Evolutionary conservation across 2,329 filamentous ascomycete genomes (phyloP).

Genomic region (Monilinia fructicola): DNA sequence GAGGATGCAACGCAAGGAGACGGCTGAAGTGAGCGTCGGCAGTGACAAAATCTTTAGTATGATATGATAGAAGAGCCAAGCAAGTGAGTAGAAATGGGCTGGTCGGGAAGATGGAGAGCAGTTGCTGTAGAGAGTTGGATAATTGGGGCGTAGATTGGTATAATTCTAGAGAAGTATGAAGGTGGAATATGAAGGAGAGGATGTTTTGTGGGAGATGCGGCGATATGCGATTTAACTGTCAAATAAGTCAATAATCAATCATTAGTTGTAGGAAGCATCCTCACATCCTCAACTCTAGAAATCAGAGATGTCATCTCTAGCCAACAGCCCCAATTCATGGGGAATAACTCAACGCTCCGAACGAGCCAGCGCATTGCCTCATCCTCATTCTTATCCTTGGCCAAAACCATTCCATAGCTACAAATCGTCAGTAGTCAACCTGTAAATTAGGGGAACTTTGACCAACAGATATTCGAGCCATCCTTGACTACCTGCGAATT

Average conservation of each 20-base stretch:
- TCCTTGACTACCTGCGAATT: slow-evolving; percentile 70
- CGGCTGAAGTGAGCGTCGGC: slow-evolving; percentile 72
- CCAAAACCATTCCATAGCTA: slow-evolving; percentile 82
- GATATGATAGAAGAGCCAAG: slow-evolving; percentile 83
- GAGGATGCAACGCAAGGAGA: slow-evolving; percentile 70
- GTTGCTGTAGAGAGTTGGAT: slow-evolving; percentile 71
- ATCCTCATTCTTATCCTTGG: slow-evolving; percentile 86
- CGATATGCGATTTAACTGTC: slow-evolving; percentile 68
- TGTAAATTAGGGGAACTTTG: neutral
- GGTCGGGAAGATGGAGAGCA: slow-evolving; percentile 79
- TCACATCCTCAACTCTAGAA: slow-evolving; percentile 75
- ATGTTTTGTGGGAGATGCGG: slow-evolving; percentile 82
- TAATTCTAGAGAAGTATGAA: slow-evolving; percentile 86
- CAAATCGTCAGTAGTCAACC: slow-evolving; percentile 27
- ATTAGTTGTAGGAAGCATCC: slow-evolving; percentile 37
- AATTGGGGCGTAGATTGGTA: slow-evolving; percentile 80
- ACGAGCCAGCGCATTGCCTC: slow-evolving; percentile 85
- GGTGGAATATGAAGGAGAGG: slow-evolving; percentile 89
- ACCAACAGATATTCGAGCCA: slow-evolving; percentile 82
- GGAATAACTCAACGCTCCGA: slow-evolving; percentile 81
- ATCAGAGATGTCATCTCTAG: slow-evolving; percentile 83
- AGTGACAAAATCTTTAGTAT: slow-evolving; percentile 75
- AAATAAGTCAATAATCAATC: slow-evolving; percentile 36
- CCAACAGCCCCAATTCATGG: slow-evolving; percentile 98
- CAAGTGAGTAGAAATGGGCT: slow-evolving; percentile 91